These are phyloP conservation scores for Phytophthora rubi DNA, from an alignment of 352 stramenopile species.

Conservation along the genomic window DNA sequence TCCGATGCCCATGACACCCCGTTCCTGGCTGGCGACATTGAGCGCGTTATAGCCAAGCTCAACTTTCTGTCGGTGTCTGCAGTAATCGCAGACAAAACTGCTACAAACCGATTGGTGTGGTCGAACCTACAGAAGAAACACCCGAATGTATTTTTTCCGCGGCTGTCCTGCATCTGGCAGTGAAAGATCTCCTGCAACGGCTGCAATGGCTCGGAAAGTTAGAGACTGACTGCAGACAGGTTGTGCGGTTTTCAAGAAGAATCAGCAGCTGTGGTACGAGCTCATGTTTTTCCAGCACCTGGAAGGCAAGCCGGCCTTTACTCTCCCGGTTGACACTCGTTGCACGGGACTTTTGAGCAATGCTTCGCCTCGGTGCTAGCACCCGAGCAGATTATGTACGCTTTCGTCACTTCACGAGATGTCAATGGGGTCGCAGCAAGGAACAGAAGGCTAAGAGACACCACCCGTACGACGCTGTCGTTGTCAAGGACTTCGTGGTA, in stretches of 20 bases:
- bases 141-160: no score
- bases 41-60: not conserved
- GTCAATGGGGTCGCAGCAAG: not conserved
- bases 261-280: constrained; percentile 14
- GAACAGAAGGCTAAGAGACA: constrained; percentile 13
- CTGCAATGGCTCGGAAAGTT: not conserved
- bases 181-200: not conserved
- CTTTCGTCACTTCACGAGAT: not conserved
- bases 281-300: not conserved
- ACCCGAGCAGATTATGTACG: constrained; percentile 5
- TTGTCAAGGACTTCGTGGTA: constrained; percentile 1
- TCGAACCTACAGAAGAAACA: no score
- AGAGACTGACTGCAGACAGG: not conserved
- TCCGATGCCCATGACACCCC: not conserved
- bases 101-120: no score
- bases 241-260: constrained; percentile 16
- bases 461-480: not conserved
- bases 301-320: not conserved
- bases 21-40: not conserved
- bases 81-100: not conserved
- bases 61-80: not conserved
- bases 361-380: not conserved
- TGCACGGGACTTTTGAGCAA: constrained; percentile 2
- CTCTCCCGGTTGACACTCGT: constrained; percentile 3
- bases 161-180: no score